Evolutionary conservation across 2,329 filamentous ascomycete genomes (phyloP).

Genomic region (Ceratocystiopsis sp.): DNA sequence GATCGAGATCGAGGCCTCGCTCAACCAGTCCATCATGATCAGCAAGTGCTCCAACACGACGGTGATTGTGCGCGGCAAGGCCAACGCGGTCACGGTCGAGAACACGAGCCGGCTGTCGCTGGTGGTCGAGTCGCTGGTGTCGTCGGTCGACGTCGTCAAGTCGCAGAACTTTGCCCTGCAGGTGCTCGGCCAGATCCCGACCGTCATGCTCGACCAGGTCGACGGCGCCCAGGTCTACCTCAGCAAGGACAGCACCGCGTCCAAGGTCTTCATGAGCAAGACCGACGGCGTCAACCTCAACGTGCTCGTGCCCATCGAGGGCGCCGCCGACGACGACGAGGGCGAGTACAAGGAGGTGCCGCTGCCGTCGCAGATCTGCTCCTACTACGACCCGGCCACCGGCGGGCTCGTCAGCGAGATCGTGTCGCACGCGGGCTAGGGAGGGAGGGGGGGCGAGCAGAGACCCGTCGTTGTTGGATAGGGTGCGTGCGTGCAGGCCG

Average conservation of each 20-base stretch:
- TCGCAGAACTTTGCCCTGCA: slow-evolving; percentile 89
- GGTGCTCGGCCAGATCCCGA: slow-evolving; percentile 71
- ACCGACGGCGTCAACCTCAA: slow-evolving; percentile 77
- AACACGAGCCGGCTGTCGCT: slow-evolving; percentile 74
- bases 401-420: slow-evolving; percentile 80
- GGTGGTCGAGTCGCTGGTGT: slow-evolving; percentile 77
- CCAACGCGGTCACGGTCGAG: slow-evolving; percentile 91
- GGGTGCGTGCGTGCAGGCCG: too few species aligned
- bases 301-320: slow-evolving; percentile 45
- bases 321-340: slow-evolving; percentile 61
- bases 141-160: slow-evolving; percentile 88
- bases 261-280: slow-evolving; percentile 83
- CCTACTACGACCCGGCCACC: slow-evolving; percentile 50
- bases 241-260: slow-evolving; percentile 56
- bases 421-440: slow-evolving; percentile 75
- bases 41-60: slow-evolving; percentile 83
- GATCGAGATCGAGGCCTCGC: slow-evolving; percentile 63
- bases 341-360: slow-evolving; percentile 79
- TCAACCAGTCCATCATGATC: slow-evolving; percentile 82
- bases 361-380: slow-evolving; percentile 76
- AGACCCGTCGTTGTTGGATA: too few species aligned
- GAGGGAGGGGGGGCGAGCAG: too few species aligned
- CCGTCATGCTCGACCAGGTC: slow-evolving; percentile 80
- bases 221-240: slow-evolving; percentile 83
- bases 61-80: slow-evolving; percentile 79